Evolutionary conservation across 306 rosid genomes (phyloP), one percentile per base, ranked within the genome.

Genomic region (Rosa persica): DNA sequence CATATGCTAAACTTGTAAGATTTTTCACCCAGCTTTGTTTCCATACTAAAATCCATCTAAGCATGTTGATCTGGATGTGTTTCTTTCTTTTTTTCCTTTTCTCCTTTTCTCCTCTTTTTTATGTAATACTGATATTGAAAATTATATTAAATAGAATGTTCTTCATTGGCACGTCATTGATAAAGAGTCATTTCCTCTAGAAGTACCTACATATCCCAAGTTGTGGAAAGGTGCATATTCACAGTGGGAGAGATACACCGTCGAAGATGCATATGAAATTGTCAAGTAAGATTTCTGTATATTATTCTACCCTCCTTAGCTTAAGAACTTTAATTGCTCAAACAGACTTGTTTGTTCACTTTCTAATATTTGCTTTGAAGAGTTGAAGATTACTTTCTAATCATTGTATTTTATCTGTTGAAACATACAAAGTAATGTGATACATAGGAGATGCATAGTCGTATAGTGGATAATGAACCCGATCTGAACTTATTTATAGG

Each of bases 91-190:
- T 0, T 8, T 3, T n/a, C n/a, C n/a, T n/a, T 61, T 1, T 61
- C 16, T 34, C 12, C 11, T 19, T 65, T 19, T 38, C 20, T 66
- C 52, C 39, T 66, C 47, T 76, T 78, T 80, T 55, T 15, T 80
- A 77, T 82, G 84, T 79, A 47, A 84, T 83, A 86, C 86, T 84
- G 85, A 87, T 85, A 46, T 74, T 71, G 73, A 71, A 82, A 83
- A 57, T 79, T 85, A 65, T 78, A 82, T 87, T 80, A 70, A 38
- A 73, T 81, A 95, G 99, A 95, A 95, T 89, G 98, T 95, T 73
- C 91, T 95, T 39, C 99, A 95, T 79, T 95, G 99, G 99, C 98
- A 95, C 88, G 83, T 91, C 84, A 89, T 95, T 86, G 99, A 95
- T 36, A 91, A 84, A 81, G 64, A 95, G 80, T 89, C 99, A 30